Base-by-base conservation (phyloP, 805 yeast species). In the Komagataella phaffii region DNA sequence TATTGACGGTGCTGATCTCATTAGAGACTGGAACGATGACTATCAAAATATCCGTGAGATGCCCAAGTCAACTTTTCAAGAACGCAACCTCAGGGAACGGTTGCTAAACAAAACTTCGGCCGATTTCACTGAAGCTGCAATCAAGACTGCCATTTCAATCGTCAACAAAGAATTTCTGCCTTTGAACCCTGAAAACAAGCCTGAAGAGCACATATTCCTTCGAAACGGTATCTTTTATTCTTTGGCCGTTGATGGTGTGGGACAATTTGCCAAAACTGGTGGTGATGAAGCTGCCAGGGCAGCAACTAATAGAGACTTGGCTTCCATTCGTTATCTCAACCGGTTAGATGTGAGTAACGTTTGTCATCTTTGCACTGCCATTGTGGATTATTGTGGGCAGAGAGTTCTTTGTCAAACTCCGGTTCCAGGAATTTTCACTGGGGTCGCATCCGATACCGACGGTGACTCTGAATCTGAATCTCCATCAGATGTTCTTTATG, bases 351-450 rank as follows among this genome's bases (percentile, higher is more conserved):
- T 79, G 40, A 69, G 68, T 8, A 87, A 82, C 47, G 72, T 89
- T 45, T 78, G 80, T 60, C 83, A 84, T 50, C 72, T 91, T 54
- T 78, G 87, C 59, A 86, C 97, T 3, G 76, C 90, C n/a, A 75
- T 89, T 53, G 87, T 91, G 52, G 98, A 91, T 66, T 91, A 79
- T 68, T 81, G 86, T 61, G 99, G 98, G 55, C 83, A 80, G 60
- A 79, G 98, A 65, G 73, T 91, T 44, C 76, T 91, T 44, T 88
- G 95, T 64, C 98, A 91, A 70, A 87, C 96, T 12, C 96, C 96
- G 10, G 95, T 91, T 47, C 99, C 99, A 14, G 98, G 98, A 54
- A 79, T 85, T 52, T 83, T 85, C 65, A 30, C 40, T 14, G 40
- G 40, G 5, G 40, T 30, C 14, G 40, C 40, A 10, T 71, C 77